These are phyloP conservation scores for Trypanosoma grayi DNA, from an alignment of 208 protist species.

Conservation along the genomic window DNA sequence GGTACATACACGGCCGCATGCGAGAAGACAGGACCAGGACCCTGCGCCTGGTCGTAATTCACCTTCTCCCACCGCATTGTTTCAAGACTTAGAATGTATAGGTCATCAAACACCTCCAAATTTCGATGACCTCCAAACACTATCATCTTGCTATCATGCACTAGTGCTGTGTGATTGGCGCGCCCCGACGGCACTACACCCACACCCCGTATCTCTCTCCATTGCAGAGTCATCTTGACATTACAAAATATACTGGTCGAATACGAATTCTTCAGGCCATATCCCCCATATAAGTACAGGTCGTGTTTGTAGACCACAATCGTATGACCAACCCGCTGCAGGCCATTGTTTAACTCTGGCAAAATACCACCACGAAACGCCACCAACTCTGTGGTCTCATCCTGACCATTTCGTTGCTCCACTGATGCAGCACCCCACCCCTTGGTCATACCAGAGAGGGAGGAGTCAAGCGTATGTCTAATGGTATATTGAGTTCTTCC, in stretches of 20 bases:
- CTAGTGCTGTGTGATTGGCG: constrained; percentile 67
- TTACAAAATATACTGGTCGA: constrained; percentile 61
- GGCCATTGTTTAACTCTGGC: constrained; percentile 59
- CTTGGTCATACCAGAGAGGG: too few relatives aligned
- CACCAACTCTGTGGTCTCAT: not conserved
- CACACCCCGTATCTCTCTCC: constrained; percentile 72
- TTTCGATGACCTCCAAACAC: constrained; percentile 78
- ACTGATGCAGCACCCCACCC: not conserved
- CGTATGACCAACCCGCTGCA: constrained; percentile 78
- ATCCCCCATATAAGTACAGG: constrained; percentile 81
- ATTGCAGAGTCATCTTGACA: constrained; percentile 77
- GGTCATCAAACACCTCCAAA: constrained; percentile 77
- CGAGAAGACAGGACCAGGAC: constrained; percentile 78
- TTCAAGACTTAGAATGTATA: constrained; percentile 68
- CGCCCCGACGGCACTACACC: constrained; percentile 72
- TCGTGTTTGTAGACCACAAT: constrained; percentile 68
- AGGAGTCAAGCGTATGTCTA: too few relatives aligned
- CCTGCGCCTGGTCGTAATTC: constrained; percentile 47
- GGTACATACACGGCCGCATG: constrained; percentile 75
- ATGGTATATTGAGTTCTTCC: too few relatives aligned
- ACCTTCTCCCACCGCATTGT: constrained; percentile 78
- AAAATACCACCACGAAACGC: constrained; percentile 56
- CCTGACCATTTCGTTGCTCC: not conserved
- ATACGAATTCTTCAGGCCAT: constrained; percentile 66
- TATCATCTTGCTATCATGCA: constrained; percentile 71